Conservation (phyloP, 176 grass and related monocot species). For the Cenchrus purpureus region DNA sequence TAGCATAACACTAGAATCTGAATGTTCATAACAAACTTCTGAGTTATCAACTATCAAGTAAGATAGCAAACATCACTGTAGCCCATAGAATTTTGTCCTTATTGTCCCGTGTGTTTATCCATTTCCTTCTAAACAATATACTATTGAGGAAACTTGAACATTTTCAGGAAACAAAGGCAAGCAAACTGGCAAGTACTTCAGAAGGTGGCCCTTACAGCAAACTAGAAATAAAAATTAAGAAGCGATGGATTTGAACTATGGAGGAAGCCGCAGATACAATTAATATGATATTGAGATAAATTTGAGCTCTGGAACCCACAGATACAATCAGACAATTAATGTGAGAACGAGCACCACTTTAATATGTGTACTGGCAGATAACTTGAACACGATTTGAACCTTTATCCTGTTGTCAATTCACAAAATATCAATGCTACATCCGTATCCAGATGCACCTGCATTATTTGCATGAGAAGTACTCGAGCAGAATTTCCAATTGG, state of each 20-base stretch:
- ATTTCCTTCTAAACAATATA: slow-evolving; percentile 10
- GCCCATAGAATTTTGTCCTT: neutral
- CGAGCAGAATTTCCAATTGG: neutral
- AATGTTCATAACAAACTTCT: slow-evolving; percentile 14
- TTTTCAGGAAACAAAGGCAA: slow-evolving; percentile 19
- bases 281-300: slow-evolving; percentile 14
- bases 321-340: neutral
- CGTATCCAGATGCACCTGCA: neutral
- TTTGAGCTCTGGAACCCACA: neutral
- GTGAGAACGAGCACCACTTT: slow-evolving; percentile 2
- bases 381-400: slow-evolving; percentile 3
- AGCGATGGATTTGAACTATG: neutral
- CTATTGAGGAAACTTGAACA: neutral
- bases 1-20: slow-evolving; percentile 23
- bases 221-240: slow-evolving; percentile 12
- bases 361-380: slow-evolving; percentile 28
- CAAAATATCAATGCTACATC: neutral
- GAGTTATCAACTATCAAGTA: slow-evolving; percentile 22
- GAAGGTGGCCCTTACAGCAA: neutral
- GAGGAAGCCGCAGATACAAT: slow-evolving; percentile 7
- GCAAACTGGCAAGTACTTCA: neutral
- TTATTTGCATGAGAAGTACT: neutral
- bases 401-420: slow-evolving; percentile 1
- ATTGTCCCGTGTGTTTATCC: slow-evolving; percentile 9
- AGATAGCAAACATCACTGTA: neutral